Percentiles rank a stretch among this genome's conserved stretches.
These are phyloP conservation scores for Fusarium praegraminearum DNA, from an alignment of 2,329 filamentous ascomycete species.

Conservation along the genomic window DNA sequence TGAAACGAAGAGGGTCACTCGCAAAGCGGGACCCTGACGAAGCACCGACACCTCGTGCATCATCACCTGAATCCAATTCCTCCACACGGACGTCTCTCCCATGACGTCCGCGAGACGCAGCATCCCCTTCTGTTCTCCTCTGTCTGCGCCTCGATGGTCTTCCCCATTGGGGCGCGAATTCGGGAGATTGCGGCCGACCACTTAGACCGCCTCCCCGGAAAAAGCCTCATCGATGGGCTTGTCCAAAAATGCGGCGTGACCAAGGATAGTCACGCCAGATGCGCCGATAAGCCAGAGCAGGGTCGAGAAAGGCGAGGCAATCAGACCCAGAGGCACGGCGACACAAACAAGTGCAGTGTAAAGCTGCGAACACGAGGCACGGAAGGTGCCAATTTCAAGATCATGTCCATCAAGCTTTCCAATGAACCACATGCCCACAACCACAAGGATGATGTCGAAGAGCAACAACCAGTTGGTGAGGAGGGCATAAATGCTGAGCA, in stretches of 20 bases:
- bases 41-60: slow-evolving; percentile 67
- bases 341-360: slow-evolving; percentile 90
- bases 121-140: slow-evolving; percentile 68
- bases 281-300: slow-evolving; percentile 97
- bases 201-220: slow-evolving; percentile 99
- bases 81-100: slow-evolving; percentile 64
- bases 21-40: slow-evolving; percentile 61
- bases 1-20: slow-evolving; percentile 72
- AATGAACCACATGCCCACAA: slow-evolving; percentile 89
- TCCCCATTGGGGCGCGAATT: slow-evolving; percentile 95
- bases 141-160: slow-evolving; percentile 95
- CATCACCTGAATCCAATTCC: slow-evolving; percentile 74
- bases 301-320: slow-evolving; percentile 85
- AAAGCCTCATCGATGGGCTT: slow-evolving; percentile 99
- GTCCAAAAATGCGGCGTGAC: slow-evolving; percentile 95
- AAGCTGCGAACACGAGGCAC: slow-evolving; percentile 89
- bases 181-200: slow-evolving; percentile 99
- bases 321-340: slow-evolving; percentile 85
- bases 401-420: slow-evolving; percentile 90
- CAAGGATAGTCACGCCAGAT: slow-evolving; percentile 91
- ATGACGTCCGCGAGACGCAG: slow-evolving; percentile 55
- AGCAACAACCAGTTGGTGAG: slow-evolving; percentile 88
- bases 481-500: slow-evolving; percentile 95
- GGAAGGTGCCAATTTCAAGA: slow-evolving; percentile 84
- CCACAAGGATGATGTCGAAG: slow-evolving; percentile 91